Evolutionary conservation across 257 asterid genomes (phyloP), one percentile per base, ranked within the genome.

Genomic region (Solanum pennellii): DNA sequence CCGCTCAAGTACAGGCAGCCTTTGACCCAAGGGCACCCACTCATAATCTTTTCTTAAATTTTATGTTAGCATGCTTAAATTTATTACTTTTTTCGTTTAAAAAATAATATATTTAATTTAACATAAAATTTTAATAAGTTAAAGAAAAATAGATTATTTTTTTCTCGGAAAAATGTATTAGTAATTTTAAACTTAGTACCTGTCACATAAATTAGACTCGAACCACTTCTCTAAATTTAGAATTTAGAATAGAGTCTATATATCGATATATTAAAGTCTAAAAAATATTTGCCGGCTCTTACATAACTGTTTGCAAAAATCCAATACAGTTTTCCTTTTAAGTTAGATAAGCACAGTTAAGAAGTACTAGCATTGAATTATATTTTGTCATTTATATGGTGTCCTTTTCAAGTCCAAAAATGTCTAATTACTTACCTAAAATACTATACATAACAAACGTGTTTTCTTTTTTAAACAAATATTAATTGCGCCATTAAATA

Each of bases 51-150:
- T 15, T 49, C 59, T 49, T 49, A 49, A 49, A 14, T 49, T 49
- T 49, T 49, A 14, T 5, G 20, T 47, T 18, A 47, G 3, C 56
- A 13, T 47, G 56, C 18, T 18, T 18, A 47, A 47, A 47, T 14
- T 49, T 49, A 49, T 20, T 49, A 14, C 7, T 49, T 5, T 49
- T 18, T 49, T 49, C 59, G 3, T 49, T 5, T 2, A 47, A 14
- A 47, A 14, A 5, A 0, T 0, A 37, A 6, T 37, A 1, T 5
- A 6, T 37, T 37, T 7, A 7, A 37, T 1, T 37, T 7, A 8
- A 7, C 0, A 37, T 37, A 37, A 0, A 37, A 5, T 37, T 37
- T 6, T 33, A 33, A 33, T 33, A 33, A 33, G 0, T 33, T 5
- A 1, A 33, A 37, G 8, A 37, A 37, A 37, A 37, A 1, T 37